Evolutionary conservation across 2,329 filamentous ascomycete species (phyloP).

Genomic region (Venturia carpophila): DNA sequence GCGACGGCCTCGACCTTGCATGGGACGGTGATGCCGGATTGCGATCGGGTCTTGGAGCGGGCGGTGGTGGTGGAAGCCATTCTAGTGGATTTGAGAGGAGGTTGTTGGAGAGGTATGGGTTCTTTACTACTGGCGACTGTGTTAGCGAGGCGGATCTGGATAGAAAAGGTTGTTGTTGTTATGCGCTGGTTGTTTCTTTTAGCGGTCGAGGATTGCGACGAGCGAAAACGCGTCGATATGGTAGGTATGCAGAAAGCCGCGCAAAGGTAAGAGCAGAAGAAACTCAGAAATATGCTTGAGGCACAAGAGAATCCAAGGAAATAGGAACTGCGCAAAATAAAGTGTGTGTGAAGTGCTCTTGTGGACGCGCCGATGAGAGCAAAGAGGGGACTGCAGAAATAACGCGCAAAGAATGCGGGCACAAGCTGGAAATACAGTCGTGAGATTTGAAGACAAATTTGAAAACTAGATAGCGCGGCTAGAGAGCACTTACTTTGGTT

Average conservation of each 20-base stretch:
- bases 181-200: neutral
- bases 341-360: neutral
- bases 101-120: neutral
- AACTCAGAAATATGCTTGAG: neutral
- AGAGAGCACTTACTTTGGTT: neutral
- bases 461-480: neutral
- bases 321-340: neutral
- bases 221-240: conserved; percentile 4
- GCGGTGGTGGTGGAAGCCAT: conserved; percentile 10
- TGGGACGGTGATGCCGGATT: conserved; percentile 14
- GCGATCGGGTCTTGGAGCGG: conserved; percentile 12
- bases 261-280: neutral
- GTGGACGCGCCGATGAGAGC: conserved; percentile 1
- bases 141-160: neutral
- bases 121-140: neutral
- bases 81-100: neutral
- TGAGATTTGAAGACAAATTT: neutral
- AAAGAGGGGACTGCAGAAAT: conserved; percentile 1
- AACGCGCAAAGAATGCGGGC: neutral
- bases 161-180: neutral
- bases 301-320: neutral
- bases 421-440: neutral
- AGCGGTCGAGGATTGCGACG: neutral
- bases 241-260: neutral
- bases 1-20: conserved; percentile 11